A percentile compares a stretch with the other conserved stretches of the same genome.
These are phyloP conservation scores for Starmerella floris DNA, from an alignment of 805 yeast species.

Conservation along the genomic window DNA sequence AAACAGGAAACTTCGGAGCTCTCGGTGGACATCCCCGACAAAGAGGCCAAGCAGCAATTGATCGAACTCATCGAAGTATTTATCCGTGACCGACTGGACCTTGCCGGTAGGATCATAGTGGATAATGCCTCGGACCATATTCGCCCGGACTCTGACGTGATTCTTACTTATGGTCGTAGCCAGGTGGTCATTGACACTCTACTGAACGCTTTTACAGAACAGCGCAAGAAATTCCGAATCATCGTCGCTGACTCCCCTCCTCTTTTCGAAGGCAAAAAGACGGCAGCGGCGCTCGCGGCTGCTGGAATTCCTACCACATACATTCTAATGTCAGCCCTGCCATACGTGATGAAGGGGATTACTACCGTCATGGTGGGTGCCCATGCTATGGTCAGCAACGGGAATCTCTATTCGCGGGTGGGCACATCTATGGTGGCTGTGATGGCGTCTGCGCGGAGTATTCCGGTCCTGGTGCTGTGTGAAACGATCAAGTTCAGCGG, in stretches of 20 bases:
- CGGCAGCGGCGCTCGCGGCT: conserved; percentile 50
- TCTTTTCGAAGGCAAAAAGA: conserved; percentile 75
- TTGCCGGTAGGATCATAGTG: conserved; percentile 70
- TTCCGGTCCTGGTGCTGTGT: conserved; percentile 91
- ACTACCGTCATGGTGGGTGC: conserved; percentile 91
- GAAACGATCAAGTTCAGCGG: conserved; percentile 90
- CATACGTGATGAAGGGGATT: conserved; percentile 71
- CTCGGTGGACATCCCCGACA: conserved; percentile 57
- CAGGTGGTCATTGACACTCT: conserved; percentile 68
- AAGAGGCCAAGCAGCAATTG: conserved; percentile 50
- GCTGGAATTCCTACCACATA: conserved; percentile 63
- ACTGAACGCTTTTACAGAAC: conserved; percentile 47
- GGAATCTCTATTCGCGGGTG: conserved; percentile 80
- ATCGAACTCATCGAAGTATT: conserved; percentile 62
- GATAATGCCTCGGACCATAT: conserved; percentile 70
- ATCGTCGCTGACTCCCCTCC: conserved; percentile 90
- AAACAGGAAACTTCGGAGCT: conserved; percentile 83
- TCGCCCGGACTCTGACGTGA: conserved; percentile 52
- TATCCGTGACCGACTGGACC: conserved; percentile 69
- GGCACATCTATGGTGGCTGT: conserved; percentile 91
- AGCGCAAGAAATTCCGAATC: conserved; percentile 56
- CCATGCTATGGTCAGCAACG: conserved; percentile 92
- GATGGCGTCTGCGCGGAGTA: conserved; percentile 74
- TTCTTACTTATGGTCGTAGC: conserved; percentile 80
- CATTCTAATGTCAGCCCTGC: conserved; percentile 62